Conservation (phyloP, 805 yeast species). For the Ogataea naganishii region DNA sequence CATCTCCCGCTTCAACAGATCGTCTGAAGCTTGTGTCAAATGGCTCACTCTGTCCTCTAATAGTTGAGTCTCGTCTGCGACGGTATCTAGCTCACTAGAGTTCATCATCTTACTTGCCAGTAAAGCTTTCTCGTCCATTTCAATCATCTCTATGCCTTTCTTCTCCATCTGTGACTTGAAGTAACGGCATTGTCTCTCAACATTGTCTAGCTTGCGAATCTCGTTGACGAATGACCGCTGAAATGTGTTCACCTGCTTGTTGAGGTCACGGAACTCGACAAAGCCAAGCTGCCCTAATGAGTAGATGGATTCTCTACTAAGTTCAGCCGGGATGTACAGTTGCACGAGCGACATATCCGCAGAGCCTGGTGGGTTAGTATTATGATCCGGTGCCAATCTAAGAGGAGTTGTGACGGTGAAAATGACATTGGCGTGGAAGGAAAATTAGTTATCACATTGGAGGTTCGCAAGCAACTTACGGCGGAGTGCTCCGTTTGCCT, state of each 20-base stretch:
- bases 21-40: constrained; percentile 60
- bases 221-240: constrained; percentile 90
- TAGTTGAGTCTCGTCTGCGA: constrained; percentile 50
- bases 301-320: constrained; percentile 75
- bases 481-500: too few species aligned
- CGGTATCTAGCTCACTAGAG: constrained; percentile 55
- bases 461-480: too few species aligned
- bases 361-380: too few species aligned
- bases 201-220: constrained; percentile 74
- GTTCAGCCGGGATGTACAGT: constrained; percentile 85
- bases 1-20: constrained; percentile 53
- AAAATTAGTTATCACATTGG: too few species aligned
- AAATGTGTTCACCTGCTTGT: constrained; percentile 73
- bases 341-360: constrained; percentile 97
- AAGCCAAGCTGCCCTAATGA: constrained; percentile 82
- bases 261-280: constrained; percentile 85
- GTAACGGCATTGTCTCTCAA: constrained; percentile 74
- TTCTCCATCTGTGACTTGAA: constrained; percentile 42
- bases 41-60: constrained; percentile 71
- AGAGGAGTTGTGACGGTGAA: too few species aligned
- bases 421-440: too few species aligned
- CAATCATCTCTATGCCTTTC: constrained; percentile 14
- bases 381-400: too few species aligned
- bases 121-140: too few species aligned
- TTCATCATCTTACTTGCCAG: constrained; percentile 11